These are phyloP conservation scores for Rhexocercosporidium sp. DNA, from an alignment of 2,329 filamentous ascomycete genomes.

Conservation along the genomic window DNA sequence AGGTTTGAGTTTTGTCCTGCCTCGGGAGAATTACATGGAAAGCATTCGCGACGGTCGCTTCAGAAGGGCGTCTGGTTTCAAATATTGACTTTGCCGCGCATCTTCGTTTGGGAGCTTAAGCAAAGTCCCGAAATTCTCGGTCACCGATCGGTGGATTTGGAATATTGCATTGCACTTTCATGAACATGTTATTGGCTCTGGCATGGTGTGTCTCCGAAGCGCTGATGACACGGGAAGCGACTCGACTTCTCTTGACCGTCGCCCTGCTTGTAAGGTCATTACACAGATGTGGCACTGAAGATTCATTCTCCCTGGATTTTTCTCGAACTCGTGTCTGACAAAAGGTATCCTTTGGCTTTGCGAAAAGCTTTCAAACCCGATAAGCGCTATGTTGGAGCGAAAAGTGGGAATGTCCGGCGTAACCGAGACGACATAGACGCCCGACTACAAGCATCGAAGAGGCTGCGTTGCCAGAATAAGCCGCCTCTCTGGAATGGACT, in stretches of 20 bases:
- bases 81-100: background rate
- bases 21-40: no score
- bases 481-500: background rate
- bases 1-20: no score
- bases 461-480: background rate
- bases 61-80: background rate
- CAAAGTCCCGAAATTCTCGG: no score
- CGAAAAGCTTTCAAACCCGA: background rate
- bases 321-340: background rate
- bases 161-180: background rate
- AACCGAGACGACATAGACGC: conserved; percentile 4
- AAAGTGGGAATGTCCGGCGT: background rate
- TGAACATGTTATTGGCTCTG: background rate
- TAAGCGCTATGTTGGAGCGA: background rate
- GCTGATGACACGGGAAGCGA: background rate
- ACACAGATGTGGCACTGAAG: background rate
- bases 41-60: background rate
- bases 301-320: background rate
- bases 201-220: background rate
- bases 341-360: background rate
- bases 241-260: background rate
- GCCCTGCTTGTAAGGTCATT: background rate
- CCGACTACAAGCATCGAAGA: conserved; percentile 8
- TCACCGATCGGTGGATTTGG: background rate
- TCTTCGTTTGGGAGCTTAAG: background rate